Percentiles rank a stretch among this genome's conserved stretches.
Evolutionary conservation across 2,329 filamentous ascomycete species (phyloP).

Genomic region (Ascochyta viciae-villosae): DNA sequence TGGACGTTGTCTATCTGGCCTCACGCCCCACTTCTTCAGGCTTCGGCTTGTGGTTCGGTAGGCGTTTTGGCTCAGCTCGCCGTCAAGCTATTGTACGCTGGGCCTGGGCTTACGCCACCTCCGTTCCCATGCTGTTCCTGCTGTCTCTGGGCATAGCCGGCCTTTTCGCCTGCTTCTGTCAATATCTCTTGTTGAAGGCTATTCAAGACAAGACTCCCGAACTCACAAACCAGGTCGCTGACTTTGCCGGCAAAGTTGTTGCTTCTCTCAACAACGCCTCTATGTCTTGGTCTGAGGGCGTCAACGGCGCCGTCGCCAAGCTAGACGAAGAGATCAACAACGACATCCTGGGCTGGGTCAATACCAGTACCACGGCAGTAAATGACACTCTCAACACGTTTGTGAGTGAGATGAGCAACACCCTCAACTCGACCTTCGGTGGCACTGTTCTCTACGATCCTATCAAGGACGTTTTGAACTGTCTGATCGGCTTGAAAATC

Average conservation of each 20-base stretch:
- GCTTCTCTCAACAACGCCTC: conserved; percentile 75
- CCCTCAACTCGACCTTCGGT: conserved; percentile 79
- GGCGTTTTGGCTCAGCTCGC: conserved; percentile 67
- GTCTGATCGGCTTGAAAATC: conserved; percentile 87
- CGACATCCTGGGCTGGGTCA: conserved; percentile 86
- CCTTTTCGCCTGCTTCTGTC: conserved; percentile 81
- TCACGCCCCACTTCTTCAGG: conserved; percentile 79
- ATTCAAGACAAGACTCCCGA: conserved; percentile 79
- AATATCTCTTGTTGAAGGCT: conserved; percentile 76
- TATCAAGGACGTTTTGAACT: conserved; percentile 80
- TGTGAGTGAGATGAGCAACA: conserved; percentile 75
- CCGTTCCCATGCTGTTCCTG: conserved; percentile 82
- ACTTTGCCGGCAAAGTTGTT: conserved; percentile 81
- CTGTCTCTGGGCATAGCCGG: conserved; percentile 83
- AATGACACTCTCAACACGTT: conserved; percentile 87
- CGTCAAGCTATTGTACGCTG: conserved; percentile 79
- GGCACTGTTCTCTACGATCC: conserved; percentile 80
- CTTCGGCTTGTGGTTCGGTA: conserved; percentile 73
- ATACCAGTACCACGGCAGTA: conserved; percentile 79
- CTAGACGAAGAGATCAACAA: conserved; percentile 78
- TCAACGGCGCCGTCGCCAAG: conserved; percentile 73
- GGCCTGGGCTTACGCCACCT: conserved; percentile 87
- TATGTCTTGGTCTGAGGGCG: conserved; percentile 74
- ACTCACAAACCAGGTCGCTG: conserved; percentile 75
- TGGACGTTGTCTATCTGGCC: conserved; percentile 89